phyloP scores from a whole-genome alignment of 1,284 basidiomycete genomes.

The Ganoderma leucocontextum region DNA sequence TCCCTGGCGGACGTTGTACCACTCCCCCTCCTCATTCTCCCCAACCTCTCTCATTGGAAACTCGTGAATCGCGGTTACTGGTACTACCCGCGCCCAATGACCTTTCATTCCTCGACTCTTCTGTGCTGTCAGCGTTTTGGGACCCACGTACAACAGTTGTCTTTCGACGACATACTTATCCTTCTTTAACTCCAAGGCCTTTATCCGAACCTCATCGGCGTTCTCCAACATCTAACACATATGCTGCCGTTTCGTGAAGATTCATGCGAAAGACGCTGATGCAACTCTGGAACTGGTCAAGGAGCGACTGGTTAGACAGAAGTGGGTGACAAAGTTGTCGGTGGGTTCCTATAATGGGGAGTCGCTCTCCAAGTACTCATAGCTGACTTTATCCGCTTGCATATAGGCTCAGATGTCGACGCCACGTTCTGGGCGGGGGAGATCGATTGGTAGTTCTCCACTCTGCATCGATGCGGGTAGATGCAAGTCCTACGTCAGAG shows the following conservation, averaged over 20 bases:
- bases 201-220: neutral
- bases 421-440: conserved; percentile 1
- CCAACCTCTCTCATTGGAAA: neutral
- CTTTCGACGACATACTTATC: neutral
- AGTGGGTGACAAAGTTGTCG: neutral
- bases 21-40: neutral
- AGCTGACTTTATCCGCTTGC: neutral
- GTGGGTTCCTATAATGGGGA: neutral
- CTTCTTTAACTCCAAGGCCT: neutral
- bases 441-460: neutral
- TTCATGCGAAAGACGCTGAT: neutral
- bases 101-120: neutral
- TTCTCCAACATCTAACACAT: neutral
- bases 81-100: conserved; percentile 1
- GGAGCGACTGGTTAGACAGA: conserved; percentile 1
- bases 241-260: neutral
- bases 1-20: neutral
- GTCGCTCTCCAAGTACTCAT: neutral
- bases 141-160: neutral
- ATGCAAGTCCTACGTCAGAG: neutral
- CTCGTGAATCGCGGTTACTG: neutral
- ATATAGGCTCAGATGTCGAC: neutral
- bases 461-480: neutral
- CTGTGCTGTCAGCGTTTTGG: neutral
- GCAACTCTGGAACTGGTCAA: neutral